Evolutionary conservation across 345 rosid species (phyloP).

Genomic region (Citrus hindsii): DNA sequence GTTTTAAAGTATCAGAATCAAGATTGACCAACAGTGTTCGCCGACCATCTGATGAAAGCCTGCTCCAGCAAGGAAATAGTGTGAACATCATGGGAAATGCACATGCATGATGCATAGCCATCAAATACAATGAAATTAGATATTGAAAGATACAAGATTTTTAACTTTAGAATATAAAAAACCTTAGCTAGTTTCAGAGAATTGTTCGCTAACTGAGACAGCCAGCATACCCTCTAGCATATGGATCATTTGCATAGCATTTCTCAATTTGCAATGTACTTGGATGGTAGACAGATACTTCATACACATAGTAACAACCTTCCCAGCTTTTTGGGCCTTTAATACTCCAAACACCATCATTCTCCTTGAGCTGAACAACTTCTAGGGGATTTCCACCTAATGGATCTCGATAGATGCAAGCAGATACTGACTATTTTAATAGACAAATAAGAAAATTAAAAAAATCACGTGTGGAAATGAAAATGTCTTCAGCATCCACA

Average conservation of each 20-base stretch:
- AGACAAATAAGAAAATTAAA: conserved; percentile 20
- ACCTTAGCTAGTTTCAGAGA: conserved; percentile 19
- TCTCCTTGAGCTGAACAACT: conserved; percentile 49
- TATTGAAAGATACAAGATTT: neutral
- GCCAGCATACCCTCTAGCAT: conserved; percentile 79
- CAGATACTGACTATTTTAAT: conserved; percentile 57
- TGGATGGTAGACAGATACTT: conserved; percentile 78
- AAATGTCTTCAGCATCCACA: conserved; percentile 2
- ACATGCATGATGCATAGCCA: neutral
- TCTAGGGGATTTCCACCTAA: conserved; percentile 46
- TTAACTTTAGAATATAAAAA: conserved; percentile 7
- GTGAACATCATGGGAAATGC: conserved; percentile 11
- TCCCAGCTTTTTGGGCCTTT: conserved; percentile 71
- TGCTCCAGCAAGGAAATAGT: conserved; percentile 35
- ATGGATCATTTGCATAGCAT: conserved; percentile 93
- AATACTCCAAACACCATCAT: conserved; percentile 72
- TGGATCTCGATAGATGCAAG: conserved; percentile 50
- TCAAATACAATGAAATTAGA: neutral
- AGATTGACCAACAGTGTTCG: conserved; percentile 75
- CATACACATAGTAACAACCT: conserved; percentile 80
- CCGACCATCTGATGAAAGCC: conserved; percentile 84
- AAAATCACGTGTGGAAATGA: neutral
- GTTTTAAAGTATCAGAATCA: conserved; percentile 54
- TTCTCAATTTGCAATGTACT: conserved; percentile 70
- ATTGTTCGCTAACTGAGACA: conserved; percentile 30